A percentile compares a stretch with the other conserved stretches of the same genome.
These are phyloP conservation scores for Xylaria sp. DNA, from an alignment of 2,329 filamentous ascomycete species.

Conservation along the genomic window DNA sequence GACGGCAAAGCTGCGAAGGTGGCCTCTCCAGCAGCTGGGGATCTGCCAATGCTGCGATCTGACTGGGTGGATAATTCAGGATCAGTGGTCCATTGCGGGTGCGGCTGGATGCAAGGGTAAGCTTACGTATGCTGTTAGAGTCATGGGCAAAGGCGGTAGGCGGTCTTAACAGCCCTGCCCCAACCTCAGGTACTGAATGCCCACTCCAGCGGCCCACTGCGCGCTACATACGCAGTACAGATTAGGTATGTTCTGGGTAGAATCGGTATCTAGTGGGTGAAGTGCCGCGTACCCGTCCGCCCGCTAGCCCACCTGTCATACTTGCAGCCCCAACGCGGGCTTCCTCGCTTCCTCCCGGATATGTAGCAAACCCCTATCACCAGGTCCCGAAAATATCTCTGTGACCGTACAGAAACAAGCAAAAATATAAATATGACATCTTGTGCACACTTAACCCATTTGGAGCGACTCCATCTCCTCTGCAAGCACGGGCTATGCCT, in stretches of 20 bases:
- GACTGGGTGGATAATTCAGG: background rate
- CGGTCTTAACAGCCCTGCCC: slow-evolving; percentile 6
- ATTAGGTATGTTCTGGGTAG: no score
- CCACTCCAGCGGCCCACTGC: no score
- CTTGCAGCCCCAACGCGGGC: background rate
- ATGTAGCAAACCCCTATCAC: background rate
- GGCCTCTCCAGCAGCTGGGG: slow-evolving; percentile 14
- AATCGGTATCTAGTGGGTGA: no score
- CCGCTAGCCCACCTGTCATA: no score
- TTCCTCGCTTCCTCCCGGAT: background rate
- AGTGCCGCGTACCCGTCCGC: no score
- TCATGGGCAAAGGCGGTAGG: slow-evolving; percentile 4
- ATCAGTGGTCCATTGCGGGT: slow-evolving; percentile 9
- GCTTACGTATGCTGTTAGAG: slow-evolving; percentile 14
- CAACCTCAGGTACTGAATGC: no score
- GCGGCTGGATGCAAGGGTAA: slow-evolving; percentile 12
- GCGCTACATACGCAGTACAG: no score
- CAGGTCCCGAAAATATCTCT: no score
- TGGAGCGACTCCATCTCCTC: no score
- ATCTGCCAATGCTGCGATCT: background rate
- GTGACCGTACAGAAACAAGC: background rate
- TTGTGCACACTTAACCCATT: no score
- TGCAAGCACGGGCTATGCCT: no score
- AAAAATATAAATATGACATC: background rate
- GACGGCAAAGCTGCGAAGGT: slow-evolving; percentile 21